phyloP scores from a whole-genome alignment of 306 rosid species.

The Vicia faba region DNA sequence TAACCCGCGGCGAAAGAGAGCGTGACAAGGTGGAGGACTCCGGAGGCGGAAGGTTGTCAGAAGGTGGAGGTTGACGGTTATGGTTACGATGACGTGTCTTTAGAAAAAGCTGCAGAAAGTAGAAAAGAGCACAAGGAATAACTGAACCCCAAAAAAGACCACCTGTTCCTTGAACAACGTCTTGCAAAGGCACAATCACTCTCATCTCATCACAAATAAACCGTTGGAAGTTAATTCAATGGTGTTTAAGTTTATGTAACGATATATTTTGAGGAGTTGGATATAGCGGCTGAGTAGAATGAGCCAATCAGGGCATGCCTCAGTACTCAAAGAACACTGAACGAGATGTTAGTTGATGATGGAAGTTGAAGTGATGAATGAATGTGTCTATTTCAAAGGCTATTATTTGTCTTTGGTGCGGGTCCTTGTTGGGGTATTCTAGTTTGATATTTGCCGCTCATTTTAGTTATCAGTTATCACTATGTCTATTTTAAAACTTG shows the following conservation, averaged over 20 bases:
- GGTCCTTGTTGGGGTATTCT: not conserved
- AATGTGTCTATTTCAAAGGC: not conserved
- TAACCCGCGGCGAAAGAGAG: conserved; percentile 46
- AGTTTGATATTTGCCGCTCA: conserved; percentile 24
- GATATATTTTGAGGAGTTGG: not conserved
- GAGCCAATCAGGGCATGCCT: too few relatives aligned
- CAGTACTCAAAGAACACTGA: too few relatives aligned
- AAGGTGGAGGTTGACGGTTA: conserved; percentile 31
- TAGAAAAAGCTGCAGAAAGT: conserved; percentile 75
- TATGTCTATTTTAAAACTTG: not conserved
- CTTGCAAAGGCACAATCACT: conserved; percentile 89
- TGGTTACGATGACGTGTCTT: conserved; percentile 59
- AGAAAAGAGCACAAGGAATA: conserved; percentile 91
- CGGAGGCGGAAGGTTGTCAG: conserved; percentile 30
- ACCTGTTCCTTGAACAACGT: conserved; percentile 86
- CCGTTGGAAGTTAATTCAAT: not conserved
- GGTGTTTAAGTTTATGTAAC: not conserved
- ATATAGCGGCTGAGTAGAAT: too few relatives aligned
- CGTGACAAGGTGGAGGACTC: conserved; percentile 45
- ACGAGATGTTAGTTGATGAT: too few relatives aligned
- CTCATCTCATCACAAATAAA: conserved; percentile 41
- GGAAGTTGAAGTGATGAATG: too few relatives aligned
- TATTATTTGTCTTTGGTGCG: not conserved
- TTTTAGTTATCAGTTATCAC: conserved; percentile 14
- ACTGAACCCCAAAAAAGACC: conserved; percentile 87